These are phyloP conservation scores for Aquilaria malaccensis DNA, from an alignment of 345 rosid species.

Conservation along the genomic window DNA sequence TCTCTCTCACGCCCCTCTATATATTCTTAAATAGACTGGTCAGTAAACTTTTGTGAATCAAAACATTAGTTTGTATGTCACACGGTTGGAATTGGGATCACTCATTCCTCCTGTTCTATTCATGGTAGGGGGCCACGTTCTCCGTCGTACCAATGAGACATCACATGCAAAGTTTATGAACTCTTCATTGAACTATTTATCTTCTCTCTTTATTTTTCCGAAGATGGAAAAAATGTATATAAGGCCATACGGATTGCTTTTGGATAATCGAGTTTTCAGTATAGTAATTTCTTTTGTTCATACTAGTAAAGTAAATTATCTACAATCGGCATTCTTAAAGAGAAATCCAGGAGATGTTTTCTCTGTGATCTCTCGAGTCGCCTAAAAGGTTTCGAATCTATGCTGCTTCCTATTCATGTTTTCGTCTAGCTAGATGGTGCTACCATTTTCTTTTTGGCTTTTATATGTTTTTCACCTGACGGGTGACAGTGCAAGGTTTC, in stretches of 20 bases:
- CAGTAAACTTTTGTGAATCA: background rate
- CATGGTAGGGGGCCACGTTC: background rate
- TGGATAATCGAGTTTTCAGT: no score
- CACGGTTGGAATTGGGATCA: background rate
- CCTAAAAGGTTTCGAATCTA: no score
- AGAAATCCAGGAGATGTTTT: no score
- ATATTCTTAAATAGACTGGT: slow-evolving; percentile 6
- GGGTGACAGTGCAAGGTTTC: background rate
- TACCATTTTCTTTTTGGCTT: no score
- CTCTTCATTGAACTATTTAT: background rate
- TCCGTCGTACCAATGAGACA: background rate
- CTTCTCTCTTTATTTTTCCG: background rate
- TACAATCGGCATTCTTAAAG: no score
- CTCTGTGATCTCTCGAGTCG: no score
- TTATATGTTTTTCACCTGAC: no score
- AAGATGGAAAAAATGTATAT: background rate
- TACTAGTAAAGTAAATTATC: no score
- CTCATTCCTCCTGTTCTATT: slow-evolving; percentile 3
- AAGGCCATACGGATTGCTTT: no score
- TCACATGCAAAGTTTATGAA: slow-evolving; percentile 1
- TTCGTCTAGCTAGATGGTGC: no score
- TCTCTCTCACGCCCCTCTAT: background rate
- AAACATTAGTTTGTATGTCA: slow-evolving; percentile 2
- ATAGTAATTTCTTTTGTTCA: no score
- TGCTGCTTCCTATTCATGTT: no score